phyloP scores from a whole-genome alignment of 306 rosid genomes.

The Cucumis hystrix region DNA sequence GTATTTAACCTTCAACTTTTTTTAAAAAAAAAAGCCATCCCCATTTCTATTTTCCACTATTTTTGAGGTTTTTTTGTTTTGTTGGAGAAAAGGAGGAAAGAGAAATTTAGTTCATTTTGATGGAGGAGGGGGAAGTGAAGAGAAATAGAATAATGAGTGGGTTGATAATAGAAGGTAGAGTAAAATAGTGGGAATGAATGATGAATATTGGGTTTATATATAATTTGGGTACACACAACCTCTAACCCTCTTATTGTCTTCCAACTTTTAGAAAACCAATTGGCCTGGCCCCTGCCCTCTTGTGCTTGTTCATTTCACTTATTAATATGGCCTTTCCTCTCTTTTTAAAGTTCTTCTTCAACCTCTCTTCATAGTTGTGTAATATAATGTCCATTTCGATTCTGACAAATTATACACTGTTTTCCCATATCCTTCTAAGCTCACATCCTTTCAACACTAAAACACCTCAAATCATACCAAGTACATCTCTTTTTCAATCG shows the following conservation, averaged over 20 bases:
- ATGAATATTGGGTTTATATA: background rate
- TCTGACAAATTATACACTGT: background rate
- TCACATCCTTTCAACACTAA: background rate
- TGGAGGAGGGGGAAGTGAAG: no score
- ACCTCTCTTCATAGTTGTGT: background rate
- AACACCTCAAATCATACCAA: background rate
- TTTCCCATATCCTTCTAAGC: background rate
- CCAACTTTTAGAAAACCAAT: background rate
- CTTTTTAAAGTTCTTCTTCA: background rate
- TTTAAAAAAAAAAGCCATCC: no score
- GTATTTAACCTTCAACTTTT: no score
- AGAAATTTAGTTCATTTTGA: no score
- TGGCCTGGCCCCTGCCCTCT: background rate
- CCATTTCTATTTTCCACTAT: no score
- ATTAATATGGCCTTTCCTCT: background rate
- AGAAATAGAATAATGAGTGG: background rate
- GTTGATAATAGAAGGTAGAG: background rate
- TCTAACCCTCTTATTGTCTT: background rate
- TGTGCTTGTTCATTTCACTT: background rate
- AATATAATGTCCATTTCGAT: background rate
- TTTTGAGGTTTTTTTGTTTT: no score
- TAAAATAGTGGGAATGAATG: background rate
- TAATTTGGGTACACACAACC: background rate
- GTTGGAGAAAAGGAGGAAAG: no score
- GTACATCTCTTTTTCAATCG: background rate